Evolutionary conservation across 2,329 filamentous ascomycete species (phyloP), one percentile per base, ranked within the genome.

Genomic region (Penicillium sp.): DNA sequence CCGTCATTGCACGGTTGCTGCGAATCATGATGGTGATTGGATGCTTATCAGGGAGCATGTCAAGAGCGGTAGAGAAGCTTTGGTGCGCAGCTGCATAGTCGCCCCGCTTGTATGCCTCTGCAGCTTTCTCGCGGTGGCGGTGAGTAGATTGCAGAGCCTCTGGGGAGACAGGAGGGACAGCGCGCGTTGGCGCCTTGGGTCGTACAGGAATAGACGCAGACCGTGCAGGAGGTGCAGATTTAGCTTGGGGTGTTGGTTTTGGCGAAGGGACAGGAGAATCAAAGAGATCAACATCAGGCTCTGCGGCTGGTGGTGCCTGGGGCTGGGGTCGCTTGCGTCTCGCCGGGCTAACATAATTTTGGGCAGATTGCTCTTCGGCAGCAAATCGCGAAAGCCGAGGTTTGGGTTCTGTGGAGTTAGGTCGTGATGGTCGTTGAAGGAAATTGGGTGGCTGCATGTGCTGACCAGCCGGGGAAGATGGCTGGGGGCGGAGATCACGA

Each of bases 61-160:
- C 79, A 3, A 99, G 79, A 1, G 95, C 91, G 29, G 85, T 84
- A 0, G 90, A 86, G 73, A 98, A 99, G 1, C 89, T 88, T 21
- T 86, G 82, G 68, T 97, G 91, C 0, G 95, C 95, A 10, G 90
- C 84, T 19, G 90, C 89, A 73, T 91, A 99, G 73, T 99, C 95
- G 33, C 95, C 95, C 35, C 91, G 86, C 75, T 97, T 98, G 78
- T 96, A 98, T 63, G 96, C 90, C 52, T 90, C 88, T 10, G 92
- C 91, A 19, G 93, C 95, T 61, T 88, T 87, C 48, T 88, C 82
- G 14, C 95, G 89, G 67, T 95, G 86, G 47, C 85, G 83, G n/a
- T 89, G 88, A 10, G 91, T 96, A 4, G 85, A 85, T 61, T 88
- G 84, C 19, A 97, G 80, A 0, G 88, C 87, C 7, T 86, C 82